A percentile compares a stretch with the other conserved stretches of the same genome.
These are phyloP conservation scores for Yarrowia osloensis DNA, from an alignment of 805 yeast species.

Conservation along the genomic window DNA sequence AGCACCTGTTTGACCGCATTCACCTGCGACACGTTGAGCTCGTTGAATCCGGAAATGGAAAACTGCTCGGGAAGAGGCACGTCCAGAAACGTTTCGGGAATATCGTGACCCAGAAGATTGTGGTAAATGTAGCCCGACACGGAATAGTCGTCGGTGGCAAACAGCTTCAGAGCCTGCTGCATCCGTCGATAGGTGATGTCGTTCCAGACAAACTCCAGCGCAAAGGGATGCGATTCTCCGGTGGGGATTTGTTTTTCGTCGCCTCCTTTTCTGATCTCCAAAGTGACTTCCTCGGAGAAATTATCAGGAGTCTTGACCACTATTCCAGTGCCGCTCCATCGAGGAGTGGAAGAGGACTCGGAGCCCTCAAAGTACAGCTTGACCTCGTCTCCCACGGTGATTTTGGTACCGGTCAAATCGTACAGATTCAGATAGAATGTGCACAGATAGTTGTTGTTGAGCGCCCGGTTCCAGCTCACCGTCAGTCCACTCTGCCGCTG, in stretches of 20 bases:
- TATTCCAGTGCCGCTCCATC: constrained; percentile 75
- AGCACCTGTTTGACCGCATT: constrained; percentile 73
- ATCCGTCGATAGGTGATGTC: constrained; percentile 80
- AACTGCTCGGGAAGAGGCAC: constrained; percentile 61
- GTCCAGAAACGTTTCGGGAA: constrained; percentile 51
- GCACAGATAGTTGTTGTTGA: constrained; percentile 65
- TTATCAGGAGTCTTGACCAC: constrained; percentile 72
- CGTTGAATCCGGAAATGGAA: constrained; percentile 66
- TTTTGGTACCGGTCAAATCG: constrained; percentile 64
- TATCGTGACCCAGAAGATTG: constrained; percentile 77
- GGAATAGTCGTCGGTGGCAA: constrained; percentile 70
- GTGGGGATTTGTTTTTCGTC: constrained; percentile 51
- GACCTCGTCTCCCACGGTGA: constrained; percentile 85
- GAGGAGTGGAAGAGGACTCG: constrained; percentile 53
- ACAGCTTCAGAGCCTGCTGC: constrained; percentile 71
- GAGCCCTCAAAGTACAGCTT: constrained; percentile 63
- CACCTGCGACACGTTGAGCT: constrained; percentile 74
- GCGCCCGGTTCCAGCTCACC: constrained; percentile 71
- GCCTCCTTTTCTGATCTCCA: constrained; percentile 57
- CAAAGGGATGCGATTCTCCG: constrained; percentile 62
- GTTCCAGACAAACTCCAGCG: constrained; percentile 88
- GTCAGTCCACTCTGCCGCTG: constrained; percentile 72
- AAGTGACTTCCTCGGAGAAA: constrained; percentile 64
- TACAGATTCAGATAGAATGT: constrained; percentile 67
- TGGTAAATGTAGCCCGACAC: constrained; percentile 76